phyloP scores from a whole-genome alignment of 495 filamentous ascomycete genomes.

The Neurospora sp. region DNA sequence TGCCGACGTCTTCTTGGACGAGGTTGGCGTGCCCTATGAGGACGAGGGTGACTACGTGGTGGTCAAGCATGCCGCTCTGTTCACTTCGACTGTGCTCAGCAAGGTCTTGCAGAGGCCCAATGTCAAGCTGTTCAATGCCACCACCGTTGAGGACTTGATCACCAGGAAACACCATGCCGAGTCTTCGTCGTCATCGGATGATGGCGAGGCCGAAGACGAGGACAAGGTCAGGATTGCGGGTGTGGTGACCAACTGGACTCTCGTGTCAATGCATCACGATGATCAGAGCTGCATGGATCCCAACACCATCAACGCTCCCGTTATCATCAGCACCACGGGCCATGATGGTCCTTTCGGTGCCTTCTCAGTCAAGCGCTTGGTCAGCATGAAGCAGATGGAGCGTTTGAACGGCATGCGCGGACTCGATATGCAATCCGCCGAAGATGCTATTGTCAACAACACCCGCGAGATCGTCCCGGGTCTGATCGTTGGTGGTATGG shows the following conservation, averaged over 20 bases:
- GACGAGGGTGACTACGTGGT: conserved; percentile 81
- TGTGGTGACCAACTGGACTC: conserved; percentile 90
- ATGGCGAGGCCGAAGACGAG: conserved; percentile 30
- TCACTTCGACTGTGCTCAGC: conserved; percentile 75
- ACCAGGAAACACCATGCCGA: conserved; percentile 42
- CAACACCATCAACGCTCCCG: conserved; percentile 84
- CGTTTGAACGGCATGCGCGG: conserved; percentile 85
- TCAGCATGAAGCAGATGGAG: conserved; percentile 69
- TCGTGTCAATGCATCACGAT: conserved; percentile 74
- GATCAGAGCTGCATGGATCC: conserved; percentile 93
- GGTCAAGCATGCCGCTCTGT: conserved; percentile 86
- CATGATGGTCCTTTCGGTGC: conserved; percentile 86
- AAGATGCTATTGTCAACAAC: conserved; percentile 84
- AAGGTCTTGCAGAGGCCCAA: conserved; percentile 76
- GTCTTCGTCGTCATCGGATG: conserved; percentile 2
- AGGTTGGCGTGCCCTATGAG: conserved; percentile 76
- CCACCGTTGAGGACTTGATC: conserved; percentile 81
- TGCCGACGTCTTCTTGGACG: conserved; percentile 69
- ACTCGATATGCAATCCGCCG: conserved; percentile 78
- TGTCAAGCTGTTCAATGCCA: conserved; percentile 93
- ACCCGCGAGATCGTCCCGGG: conserved; percentile 80
- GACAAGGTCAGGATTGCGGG: conserved; percentile 58
- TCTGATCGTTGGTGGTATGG: conserved; percentile 88
- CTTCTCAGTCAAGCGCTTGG: conserved; percentile 76
- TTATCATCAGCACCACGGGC: conserved; percentile 79